Evolutionary conservation across 176 grass and related monocot species (phyloP).

Genomic region (Cymbopogon citratus): DNA sequence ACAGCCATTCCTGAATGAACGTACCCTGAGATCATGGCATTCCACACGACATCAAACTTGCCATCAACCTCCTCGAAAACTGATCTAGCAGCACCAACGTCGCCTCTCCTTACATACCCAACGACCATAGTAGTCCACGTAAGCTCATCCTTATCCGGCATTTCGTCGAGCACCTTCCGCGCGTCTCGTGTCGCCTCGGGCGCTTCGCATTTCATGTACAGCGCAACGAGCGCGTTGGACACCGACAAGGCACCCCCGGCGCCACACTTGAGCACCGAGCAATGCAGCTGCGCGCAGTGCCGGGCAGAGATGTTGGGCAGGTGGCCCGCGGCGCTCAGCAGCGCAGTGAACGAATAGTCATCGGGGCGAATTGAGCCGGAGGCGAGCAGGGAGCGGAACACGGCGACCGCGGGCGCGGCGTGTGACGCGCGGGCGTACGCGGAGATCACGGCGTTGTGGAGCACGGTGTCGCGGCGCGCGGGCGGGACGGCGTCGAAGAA

Average conservation of each 20-base stretch:
- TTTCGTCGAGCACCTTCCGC: constrained; percentile 67
- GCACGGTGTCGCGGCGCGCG: constrained; percentile 63
- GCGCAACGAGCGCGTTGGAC: constrained; percentile 68
- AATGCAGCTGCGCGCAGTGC: constrained; percentile 62
- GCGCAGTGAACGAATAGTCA: constrained; percentile 66
- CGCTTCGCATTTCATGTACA: constrained; percentile 51
- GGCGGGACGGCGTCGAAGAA: constrained; percentile 60
- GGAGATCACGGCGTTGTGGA: constrained; percentile 87
- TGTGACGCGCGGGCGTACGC: constrained; percentile 52
- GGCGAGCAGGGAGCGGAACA: constrained; percentile 46
- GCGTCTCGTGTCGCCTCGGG: constrained; percentile 19
- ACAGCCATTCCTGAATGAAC: constrained; percentile 50
- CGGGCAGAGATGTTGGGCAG: constrained; percentile 36
- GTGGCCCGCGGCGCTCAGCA: constrained; percentile 63
- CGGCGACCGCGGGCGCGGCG: constrained; percentile 35
- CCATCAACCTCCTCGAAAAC: constrained; percentile 62
- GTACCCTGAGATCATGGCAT: constrained; percentile 94
- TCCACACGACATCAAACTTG: constrained; percentile 78
- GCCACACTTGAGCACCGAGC: constrained; percentile 54
- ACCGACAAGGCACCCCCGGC: constrained; percentile 39
- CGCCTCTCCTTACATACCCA: constrained; percentile 65
- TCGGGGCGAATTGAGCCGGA: constrained; percentile 50
- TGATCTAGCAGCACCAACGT: constrained; percentile 46
- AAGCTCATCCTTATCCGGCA: constrained; percentile 62
- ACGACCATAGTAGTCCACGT: constrained; percentile 86